Evolutionary conservation across 1,139 yeast species (phyloP).

Genomic region (Candida sp.): DNA sequence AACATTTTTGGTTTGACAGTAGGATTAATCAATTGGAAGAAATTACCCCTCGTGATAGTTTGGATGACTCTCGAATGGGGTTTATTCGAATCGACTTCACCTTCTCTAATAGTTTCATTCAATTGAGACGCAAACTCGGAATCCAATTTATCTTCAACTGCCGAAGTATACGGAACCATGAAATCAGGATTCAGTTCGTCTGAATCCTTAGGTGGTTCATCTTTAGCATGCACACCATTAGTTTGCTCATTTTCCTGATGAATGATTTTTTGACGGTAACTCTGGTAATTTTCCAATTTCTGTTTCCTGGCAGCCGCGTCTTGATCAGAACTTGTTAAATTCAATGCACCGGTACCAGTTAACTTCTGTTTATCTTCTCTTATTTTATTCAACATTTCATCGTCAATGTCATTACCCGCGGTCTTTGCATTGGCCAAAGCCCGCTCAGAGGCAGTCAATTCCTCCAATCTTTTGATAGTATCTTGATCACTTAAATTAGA

Average conservation of each 20-base stretch:
- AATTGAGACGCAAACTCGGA: slow-evolving; percentile 59
- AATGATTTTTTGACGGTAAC: slow-evolving; percentile 47
- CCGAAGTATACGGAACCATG: slow-evolving; percentile 67
- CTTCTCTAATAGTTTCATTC: slow-evolving; percentile 56
- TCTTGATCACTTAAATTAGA: slow-evolving; percentile 37
- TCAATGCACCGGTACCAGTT: slow-evolving; percentile 41
- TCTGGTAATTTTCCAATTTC: slow-evolving; percentile 43
- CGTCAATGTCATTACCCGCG: slow-evolving; percentile 47
- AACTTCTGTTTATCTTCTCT: slow-evolving; percentile 39
- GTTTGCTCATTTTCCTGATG: slow-evolving; percentile 41
- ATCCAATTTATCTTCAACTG: slow-evolving; percentile 66
- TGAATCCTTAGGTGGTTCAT: slow-evolving; percentile 5
- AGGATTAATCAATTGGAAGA: slow-evolving; percentile 52
- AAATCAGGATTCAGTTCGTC: slow-evolving; percentile 24
- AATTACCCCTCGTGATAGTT: slow-evolving; percentile 69
- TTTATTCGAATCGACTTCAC: slow-evolving; percentile 58
- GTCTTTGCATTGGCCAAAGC: slow-evolving; percentile 59
- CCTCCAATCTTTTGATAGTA: slow-evolving; percentile 51
- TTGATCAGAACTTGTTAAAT: slow-evolving; percentile 40
- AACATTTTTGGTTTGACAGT: slow-evolving; percentile 62
- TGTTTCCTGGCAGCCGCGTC: slow-evolving; percentile 44
- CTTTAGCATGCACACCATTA: slow-evolving; percentile 2
- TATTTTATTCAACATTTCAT: slow-evolving; percentile 37
- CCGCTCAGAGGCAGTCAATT: slow-evolving; percentile 55
- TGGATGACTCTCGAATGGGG: slow-evolving; percentile 57